Evolutionary conservation across 2,329 filamentous ascomycete genomes (phyloP), one percentile per base, ranked within the genome.

Genomic region (Neofusicoccum parvum): DNA sequence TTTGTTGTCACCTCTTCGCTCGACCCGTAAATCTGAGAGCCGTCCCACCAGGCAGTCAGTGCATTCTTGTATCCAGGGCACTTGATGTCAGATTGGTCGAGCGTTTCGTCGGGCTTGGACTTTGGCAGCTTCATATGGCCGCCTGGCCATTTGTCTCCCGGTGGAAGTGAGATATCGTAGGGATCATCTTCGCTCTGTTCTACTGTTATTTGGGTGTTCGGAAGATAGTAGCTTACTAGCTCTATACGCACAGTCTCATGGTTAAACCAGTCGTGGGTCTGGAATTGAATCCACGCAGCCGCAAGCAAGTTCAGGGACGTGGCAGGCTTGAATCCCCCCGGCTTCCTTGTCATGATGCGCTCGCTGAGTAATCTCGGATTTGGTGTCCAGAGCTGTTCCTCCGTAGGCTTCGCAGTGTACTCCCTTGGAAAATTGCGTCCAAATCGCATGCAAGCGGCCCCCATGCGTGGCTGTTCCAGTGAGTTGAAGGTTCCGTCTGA

Each of bases 281-380:
- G 80, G 62, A 83, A 82, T 67, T 83, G 81, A n/a, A 83, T 82
- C 80, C 81, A 83, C 1, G 81, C 81, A 14, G 81, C 81, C 2
- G 81, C 81, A 6, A 83, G 71, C 45, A 83, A 67, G 64, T 83
- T 83, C 65, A 83, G 64, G 1, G 74, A 80, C 0, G 79, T 82
- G 0, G 81, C 81, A 3, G 80, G 80, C 27, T 79, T 80, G 68
- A 83, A 83, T 12, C 20, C 53, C 6, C 37, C 23, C 3, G 71
- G 72, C n/a, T 79, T 75, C 9, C 80, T 73, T 20, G 74, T 75
- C 73, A 83, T 73, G 63, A 83, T 75, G 46, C 70, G 71, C 50
- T 81, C 73, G 64, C 79, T 82, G 51, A 83, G 72, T 14, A 80
- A 64, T 41, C 81, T 72, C 2, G 81, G 81, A 67, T 78, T 82